Percentiles rank a stretch among this genome's conserved stretches.
Conservation (phyloP, 2,329 filamentous ascomycete genomes). For the Rhinocladiella similis region DNA sequence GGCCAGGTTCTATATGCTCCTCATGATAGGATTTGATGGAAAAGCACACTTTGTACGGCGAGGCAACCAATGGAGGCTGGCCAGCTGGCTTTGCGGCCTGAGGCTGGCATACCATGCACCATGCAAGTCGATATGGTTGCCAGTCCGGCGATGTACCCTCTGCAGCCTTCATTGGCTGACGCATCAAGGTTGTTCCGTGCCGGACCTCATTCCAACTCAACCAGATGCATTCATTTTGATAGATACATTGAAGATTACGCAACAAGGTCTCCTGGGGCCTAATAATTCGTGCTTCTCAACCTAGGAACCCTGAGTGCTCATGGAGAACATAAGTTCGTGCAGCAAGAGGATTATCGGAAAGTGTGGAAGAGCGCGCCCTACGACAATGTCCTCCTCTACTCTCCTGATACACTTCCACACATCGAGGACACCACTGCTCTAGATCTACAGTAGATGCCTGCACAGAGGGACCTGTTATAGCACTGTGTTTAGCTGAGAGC, state of each 20-base stretch:
- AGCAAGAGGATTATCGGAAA: not conserved
- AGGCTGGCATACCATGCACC: slow-evolving; percentile 1
- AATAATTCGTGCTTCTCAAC: not conserved
- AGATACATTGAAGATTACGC: not conserved
- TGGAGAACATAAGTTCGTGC: not conserved
- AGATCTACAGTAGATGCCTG: too few species aligned
- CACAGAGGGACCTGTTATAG: too few species aligned
- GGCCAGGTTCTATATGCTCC: slow-evolving; percentile 4
- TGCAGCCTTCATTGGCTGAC: slow-evolving; percentile 1
- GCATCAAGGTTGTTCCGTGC: slow-evolving; percentile 1
- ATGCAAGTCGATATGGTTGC: not conserved
- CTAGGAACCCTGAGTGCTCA: not conserved
- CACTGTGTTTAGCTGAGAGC: not conserved
- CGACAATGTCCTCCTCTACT: not conserved
- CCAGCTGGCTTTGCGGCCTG: slow-evolving; percentile 17
- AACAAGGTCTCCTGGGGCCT: not conserved
- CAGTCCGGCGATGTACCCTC: not conserved
- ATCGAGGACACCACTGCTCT: too few species aligned
- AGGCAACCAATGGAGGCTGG: slow-evolving; percentile 22
- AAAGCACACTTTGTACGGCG: not conserved
- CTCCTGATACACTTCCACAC: too few species aligned
- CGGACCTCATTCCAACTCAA: not conserved
- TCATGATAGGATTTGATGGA: not conserved
- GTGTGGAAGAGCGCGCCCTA: not conserved
- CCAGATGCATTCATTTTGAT: not conserved